phyloP scores from a whole-genome alignment of 2,329 filamentous ascomycete species.

The Aspergillus tanneri region DNA sequence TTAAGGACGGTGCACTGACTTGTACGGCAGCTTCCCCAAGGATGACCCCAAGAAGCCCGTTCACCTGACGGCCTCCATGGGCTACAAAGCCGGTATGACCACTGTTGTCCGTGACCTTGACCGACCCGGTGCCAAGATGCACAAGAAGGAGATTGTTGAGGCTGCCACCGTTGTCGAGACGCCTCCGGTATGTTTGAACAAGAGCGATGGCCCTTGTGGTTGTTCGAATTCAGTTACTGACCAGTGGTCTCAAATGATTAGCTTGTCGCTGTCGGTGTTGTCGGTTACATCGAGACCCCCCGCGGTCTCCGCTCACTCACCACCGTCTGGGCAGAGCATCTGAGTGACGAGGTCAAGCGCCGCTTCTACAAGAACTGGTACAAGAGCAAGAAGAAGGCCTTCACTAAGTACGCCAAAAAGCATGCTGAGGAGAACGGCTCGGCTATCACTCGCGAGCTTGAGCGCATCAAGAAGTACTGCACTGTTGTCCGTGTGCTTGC shows the following conservation, averaged over 20 bases:
- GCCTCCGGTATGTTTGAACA: slow-evolving; percentile 80
- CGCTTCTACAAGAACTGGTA: slow-evolving; percentile 99
- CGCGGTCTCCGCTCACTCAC: slow-evolving; percentile 98
- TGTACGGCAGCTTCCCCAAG: slow-evolving; percentile 82
- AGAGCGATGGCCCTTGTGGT: neutral
- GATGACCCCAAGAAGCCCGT: slow-evolving; percentile 99
- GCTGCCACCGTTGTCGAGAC: slow-evolving; percentile 86
- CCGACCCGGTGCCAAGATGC: slow-evolving; percentile 97
- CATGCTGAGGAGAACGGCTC: slow-evolving; percentile 90
- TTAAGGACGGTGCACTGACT: slow-evolving; percentile 26
- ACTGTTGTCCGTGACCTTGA: slow-evolving; percentile 99
- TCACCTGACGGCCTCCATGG: slow-evolving; percentile 96
- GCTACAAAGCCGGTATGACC: slow-evolving; percentile 99
- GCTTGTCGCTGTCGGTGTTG: slow-evolving; percentile 99
- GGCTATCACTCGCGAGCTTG: slow-evolving; percentile 92
- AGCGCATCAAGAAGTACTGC: slow-evolving; percentile 99
- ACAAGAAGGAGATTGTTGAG: slow-evolving; percentile 98
- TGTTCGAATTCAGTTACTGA: neutral
- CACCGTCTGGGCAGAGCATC: slow-evolving; percentile 99
- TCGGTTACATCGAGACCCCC: slow-evolving; percentile 99
- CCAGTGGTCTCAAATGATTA: slow-evolving; percentile 43
- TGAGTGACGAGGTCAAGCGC: slow-evolving; percentile 97
- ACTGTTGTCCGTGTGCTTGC: slow-evolving; percentile 98
- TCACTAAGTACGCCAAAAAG: slow-evolving; percentile 99
- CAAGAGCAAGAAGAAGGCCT: slow-evolving; percentile 99